phyloP scores from a whole-genome alignment of 129 eudicot genomes.

The Flaveria sonorensis region DNA sequence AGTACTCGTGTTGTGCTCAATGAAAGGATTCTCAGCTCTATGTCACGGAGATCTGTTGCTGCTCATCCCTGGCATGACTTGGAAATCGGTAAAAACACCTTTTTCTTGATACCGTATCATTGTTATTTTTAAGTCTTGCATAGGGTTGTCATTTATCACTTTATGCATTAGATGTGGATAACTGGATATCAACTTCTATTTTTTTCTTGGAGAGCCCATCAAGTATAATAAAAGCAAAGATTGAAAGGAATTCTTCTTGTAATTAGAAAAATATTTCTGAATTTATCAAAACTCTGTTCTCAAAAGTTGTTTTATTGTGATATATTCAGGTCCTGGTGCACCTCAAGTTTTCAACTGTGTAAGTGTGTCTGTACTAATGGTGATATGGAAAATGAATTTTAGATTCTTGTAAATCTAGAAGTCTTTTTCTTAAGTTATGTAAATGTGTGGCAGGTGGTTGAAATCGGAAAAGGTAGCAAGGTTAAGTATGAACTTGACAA shows the following conservation, averaged over 20 bases:
- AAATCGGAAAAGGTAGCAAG: conserved; percentile 93
- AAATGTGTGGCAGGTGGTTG: conserved; percentile 66
- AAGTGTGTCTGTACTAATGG: conserved; percentile 33
- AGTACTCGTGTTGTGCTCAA: conserved; percentile 56
- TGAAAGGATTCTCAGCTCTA: conserved; percentile 89
- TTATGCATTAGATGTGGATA: neutral
- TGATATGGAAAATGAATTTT: neutral
- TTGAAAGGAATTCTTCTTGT: neutral
- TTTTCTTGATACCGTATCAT: neutral
- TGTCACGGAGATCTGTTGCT: conserved; percentile 88
- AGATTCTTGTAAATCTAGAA: neutral
- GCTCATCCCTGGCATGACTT: conserved; percentile 99
- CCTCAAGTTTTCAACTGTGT: conserved; percentile 86
- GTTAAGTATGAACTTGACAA: conserved; percentile 97
- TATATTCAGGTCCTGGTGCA: conserved; percentile 88
- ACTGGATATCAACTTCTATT: conserved; percentile 11
- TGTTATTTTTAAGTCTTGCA: neutral
- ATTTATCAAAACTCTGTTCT: neutral
- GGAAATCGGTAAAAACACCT: conserved; percentile 63
- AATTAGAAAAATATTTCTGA: conserved; percentile 19
- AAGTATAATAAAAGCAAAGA: neutral
- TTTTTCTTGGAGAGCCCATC: neutral
- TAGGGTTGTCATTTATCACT: neutral
- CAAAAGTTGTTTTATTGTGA: conserved; percentile 10
- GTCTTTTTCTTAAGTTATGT: neutral